Conservation (phyloP, 2,329 filamentous ascomycete genomes). For the Cercospora zeina region DNA sequence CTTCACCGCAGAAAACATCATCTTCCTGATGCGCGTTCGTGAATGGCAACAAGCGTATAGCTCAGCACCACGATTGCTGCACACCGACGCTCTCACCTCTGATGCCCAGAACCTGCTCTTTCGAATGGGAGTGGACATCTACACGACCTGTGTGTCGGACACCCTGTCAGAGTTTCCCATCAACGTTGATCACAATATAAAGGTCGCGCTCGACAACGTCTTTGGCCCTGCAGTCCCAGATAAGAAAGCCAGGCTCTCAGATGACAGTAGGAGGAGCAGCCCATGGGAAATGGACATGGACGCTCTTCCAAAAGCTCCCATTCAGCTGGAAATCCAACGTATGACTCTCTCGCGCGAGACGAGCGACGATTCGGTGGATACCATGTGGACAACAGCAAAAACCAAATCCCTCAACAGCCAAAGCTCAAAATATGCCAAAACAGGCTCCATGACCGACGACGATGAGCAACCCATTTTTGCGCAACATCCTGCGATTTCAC, state of each 20-base stretch:
- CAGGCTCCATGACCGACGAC: slow-evolving; percentile 1
- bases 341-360: slow-evolving; percentile 21
- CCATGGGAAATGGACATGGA: slow-evolving; percentile 24
- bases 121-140: slow-evolving; percentile 62
- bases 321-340: slow-evolving; percentile 20
- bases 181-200: slow-evolving; percentile 62
- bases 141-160: slow-evolving; percentile 61
- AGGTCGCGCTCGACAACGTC: slow-evolving; percentile 55
- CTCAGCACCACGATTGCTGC: slow-evolving; percentile 20
- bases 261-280: slow-evolving; percentile 16
- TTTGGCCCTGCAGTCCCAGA: slow-evolving; percentile 47
- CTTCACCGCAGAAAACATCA: slow-evolving; percentile 71
- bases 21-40: slow-evolving; percentile 61
- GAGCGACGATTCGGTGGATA: slow-evolving; percentile 19
- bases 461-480: slow-evolving; percentile 21
- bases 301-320: slow-evolving; percentile 8
- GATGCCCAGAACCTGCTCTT: slow-evolving; percentile 46
- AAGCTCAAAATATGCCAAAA: neutral
- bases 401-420: slow-evolving; percentile 4
- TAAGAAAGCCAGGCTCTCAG: slow-evolving; percentile 19
- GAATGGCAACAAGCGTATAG: slow-evolving; percentile 43
- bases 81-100: slow-evolving; percentile 15
- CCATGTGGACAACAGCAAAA: slow-evolving; percentile 11
- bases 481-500: slow-evolving; percentile 20
- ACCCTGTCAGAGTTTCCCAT: slow-evolving; percentile 65